Evolutionary conservation across 495 filamentous ascomycete species (phyloP).

Genomic region (Immersiella caudata): DNA sequence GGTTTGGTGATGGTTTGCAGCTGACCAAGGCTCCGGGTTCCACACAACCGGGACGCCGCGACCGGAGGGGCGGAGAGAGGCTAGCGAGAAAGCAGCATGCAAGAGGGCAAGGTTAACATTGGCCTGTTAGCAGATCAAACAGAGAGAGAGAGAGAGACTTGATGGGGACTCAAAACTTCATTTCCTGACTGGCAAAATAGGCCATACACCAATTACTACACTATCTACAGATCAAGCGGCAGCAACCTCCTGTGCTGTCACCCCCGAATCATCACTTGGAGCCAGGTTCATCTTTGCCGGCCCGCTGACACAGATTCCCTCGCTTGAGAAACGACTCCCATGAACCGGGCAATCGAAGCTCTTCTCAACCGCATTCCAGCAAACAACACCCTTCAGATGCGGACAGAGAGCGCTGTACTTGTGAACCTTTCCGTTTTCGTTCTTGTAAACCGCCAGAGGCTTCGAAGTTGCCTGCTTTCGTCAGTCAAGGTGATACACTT

Average conservation of each 20-base stretch:
- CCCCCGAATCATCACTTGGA: constrained; percentile 28
- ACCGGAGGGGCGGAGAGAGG: no score
- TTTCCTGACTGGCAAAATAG: no score
- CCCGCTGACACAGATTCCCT: constrained; percentile 55
- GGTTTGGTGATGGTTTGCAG: no score
- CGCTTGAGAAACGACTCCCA: constrained; percentile 57
- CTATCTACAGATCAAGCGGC: neutral
- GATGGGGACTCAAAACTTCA: no score
- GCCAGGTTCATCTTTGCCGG: constrained; percentile 48
- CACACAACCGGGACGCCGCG: no score
- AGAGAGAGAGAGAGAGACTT: no score
- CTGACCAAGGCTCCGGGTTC: no score
- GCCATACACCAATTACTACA: no score
- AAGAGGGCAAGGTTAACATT: no score
- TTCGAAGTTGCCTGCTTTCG: constrained; percentile 29
- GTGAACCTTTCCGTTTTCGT: constrained; percentile 53
- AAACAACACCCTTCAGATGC: constrained; percentile 58
- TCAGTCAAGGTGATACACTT: constrained; percentile 2
- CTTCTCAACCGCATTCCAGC: constrained; percentile 60
- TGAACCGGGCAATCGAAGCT: constrained; percentile 60
- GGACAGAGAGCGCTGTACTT: constrained; percentile 59
- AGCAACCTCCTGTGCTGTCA: constrained; percentile 26
- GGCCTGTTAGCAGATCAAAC: no score
- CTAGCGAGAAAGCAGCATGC: no score
- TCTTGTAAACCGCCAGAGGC: constrained; percentile 60